phyloP scores from a whole-genome alignment of 2,329 filamentous ascomycete genomes.

The Raffaelea albimanens region DNA sequence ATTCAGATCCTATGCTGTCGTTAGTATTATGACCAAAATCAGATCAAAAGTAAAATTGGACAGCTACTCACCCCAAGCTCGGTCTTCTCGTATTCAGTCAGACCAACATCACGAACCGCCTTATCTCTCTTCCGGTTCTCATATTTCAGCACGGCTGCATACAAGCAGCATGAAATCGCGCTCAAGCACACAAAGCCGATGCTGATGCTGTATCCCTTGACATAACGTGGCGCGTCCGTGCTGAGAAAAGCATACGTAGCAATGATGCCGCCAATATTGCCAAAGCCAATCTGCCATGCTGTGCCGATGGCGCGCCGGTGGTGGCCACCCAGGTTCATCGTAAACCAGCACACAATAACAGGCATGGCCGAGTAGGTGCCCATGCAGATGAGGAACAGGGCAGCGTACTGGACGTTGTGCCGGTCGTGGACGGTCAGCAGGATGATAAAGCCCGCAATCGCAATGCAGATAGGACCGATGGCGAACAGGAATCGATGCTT shows the following conservation, averaged over 20 bases:
- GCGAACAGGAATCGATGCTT: slow-evolving; percentile 69
- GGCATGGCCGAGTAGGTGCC: slow-evolving; percentile 85
- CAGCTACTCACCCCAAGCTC: slow-evolving; percentile 29
- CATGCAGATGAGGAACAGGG: slow-evolving; percentile 72
- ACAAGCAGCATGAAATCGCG: slow-evolving; percentile 48
- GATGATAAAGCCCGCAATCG: slow-evolving; percentile 67
- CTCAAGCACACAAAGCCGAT: slow-evolving; percentile 65
- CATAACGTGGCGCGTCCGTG: slow-evolving; percentile 59
- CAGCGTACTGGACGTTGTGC: slow-evolving; percentile 59
- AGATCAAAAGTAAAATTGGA: background rate
- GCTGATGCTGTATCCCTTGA: slow-evolving; percentile 67
- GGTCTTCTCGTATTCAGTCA: slow-evolving; percentile 26
- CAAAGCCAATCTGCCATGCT: slow-evolving; percentile 71
- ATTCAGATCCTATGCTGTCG: slow-evolving; percentile 20
- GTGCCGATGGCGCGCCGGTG: slow-evolving; percentile 60
- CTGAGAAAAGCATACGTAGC: slow-evolving; percentile 60
- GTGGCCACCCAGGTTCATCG: slow-evolving; percentile 69
- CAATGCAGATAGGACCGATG: slow-evolving; percentile 56
- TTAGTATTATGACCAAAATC: slow-evolving; percentile 1
- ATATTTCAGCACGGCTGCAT: slow-evolving; percentile 46
- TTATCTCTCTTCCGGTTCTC: slow-evolving; percentile 54
- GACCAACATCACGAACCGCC: slow-evolving; percentile 13
- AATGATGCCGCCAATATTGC: slow-evolving; percentile 72
- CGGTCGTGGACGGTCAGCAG: slow-evolving; percentile 64
- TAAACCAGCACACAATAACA: slow-evolving; percentile 74